Percentiles rank a stretch among this genome's conserved stretches.
phyloP scores from a whole-genome alignment of 371 early-diverging fungal genomes.

The Funneliformis caledonium region DNA sequence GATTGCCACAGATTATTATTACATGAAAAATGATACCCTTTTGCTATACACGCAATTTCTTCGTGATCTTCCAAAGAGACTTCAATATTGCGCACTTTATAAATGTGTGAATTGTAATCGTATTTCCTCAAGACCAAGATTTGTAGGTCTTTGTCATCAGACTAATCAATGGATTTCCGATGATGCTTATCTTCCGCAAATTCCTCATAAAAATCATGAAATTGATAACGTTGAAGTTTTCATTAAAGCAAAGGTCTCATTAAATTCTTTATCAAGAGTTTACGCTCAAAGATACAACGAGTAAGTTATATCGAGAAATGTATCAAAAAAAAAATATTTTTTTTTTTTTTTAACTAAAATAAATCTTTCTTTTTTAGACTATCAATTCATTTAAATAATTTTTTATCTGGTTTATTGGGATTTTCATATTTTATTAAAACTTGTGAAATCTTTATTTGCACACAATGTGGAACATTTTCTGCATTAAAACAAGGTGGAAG shows the following conservation, averaged over 20 bases:
- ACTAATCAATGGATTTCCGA: conserved; percentile 10
- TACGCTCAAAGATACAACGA: not conserved
- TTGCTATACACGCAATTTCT: conserved; percentile 8
- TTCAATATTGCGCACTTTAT: conserved; percentile 1
- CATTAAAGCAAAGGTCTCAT: conserved; percentile 11
- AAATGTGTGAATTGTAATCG: conserved; percentile 18
- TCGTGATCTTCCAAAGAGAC: not conserved
- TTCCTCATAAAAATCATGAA: not conserved
- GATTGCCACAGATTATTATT: not conserved
- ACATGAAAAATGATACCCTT: not conserved
- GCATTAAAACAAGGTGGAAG: conserved; percentile 9
- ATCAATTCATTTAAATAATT: conserved; percentile 14
- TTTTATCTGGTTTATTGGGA: not conserved
- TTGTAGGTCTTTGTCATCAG: not conserved
- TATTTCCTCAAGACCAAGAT: not conserved
- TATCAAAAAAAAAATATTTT: not conserved
- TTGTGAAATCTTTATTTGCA: conserved; percentile 4
- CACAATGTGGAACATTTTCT: conserved; percentile 5
- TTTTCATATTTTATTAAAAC: conserved; percentile 25
- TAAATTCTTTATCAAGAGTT: not conserved
- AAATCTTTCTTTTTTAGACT: not conserved
- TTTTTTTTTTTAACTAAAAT: not conserved
- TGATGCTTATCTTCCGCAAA: not conserved
- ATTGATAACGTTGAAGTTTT: conserved; percentile 25
- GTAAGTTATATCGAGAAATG: not conserved